phyloP scores from a whole-genome alignment of 2,329 filamentous ascomycete genomes.

The Scedosporium apiospermum region DNA sequence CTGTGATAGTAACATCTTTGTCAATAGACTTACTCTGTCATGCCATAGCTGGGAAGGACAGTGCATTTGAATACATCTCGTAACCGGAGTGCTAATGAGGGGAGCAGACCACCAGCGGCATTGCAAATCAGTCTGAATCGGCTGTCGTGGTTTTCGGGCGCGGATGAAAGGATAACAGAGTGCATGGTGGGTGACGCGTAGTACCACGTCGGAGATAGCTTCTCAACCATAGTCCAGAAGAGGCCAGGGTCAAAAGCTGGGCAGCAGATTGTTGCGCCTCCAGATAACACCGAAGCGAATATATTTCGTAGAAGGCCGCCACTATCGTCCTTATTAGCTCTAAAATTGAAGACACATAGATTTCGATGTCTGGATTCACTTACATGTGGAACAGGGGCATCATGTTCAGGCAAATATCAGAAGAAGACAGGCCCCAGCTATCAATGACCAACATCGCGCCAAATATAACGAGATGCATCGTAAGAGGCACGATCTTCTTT shows the following conservation, averaged over 20 bases:
- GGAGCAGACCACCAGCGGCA: constrained; percentile 42
- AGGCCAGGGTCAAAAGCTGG: constrained; percentile 42
- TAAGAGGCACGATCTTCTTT: constrained; percentile 49
- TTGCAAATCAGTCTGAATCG: constrained; percentile 45
- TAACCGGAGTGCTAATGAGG: constrained; percentile 37
- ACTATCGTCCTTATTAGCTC: constrained; percentile 14
- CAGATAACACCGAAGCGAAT: constrained; percentile 43
- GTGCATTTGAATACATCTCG: constrained; percentile 39
- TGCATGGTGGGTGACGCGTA: constrained; percentile 51
- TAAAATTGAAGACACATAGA: not conserved
- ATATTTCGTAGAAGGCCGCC: constrained; percentile 45
- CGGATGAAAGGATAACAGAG: constrained; percentile 40
- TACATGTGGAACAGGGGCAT: constrained; percentile 50
- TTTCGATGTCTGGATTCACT: constrained; percentile 14
- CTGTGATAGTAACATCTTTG: not conserved
- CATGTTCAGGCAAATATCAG: constrained; percentile 46
- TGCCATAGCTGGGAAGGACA: constrained; percentile 47
- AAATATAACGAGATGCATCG: constrained; percentile 37
- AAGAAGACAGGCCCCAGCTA: constrained; percentile 37
- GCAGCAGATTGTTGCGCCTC: constrained; percentile 44
- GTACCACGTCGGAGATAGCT: constrained; percentile 42
- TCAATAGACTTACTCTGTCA: constrained; percentile 36
- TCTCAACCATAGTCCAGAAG: constrained; percentile 45
- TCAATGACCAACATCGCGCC: constrained; percentile 43
- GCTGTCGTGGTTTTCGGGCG: constrained; percentile 25